Base-by-base conservation (phyloP, 2,329 filamentous ascomycete genomes). In the Trichophaea hybrida region DNA sequence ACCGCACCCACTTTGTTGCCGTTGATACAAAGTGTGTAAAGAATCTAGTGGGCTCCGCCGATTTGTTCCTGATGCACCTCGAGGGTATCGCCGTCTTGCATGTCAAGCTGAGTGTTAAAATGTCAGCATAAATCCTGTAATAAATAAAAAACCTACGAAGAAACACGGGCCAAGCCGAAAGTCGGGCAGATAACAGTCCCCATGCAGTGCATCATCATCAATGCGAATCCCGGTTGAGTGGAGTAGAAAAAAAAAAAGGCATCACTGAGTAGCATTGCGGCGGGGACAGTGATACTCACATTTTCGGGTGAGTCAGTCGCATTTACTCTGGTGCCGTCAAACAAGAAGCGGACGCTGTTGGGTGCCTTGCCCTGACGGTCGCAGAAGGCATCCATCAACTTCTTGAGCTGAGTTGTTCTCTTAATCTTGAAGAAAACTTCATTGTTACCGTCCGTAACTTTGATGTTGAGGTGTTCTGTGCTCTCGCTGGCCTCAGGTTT, bases 381-480 rank as follows among this genome's bases (percentile, higher is more conserved):
- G 74, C 93, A 98, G 73, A 97, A 98, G 17, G 93, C 93, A 63
- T 88, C 85, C 93, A 98, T 98, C 58, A 98, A 78, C 78, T 98
- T 98, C 76, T 95, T 93, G 1, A 98, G 81, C 72, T 89, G 87
- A 0, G 93, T 98, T 24, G 85, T 89, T 40, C 90, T 82, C 84
- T 98, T 98, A 77, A 98, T 98, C 79, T 98, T 98, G 79, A 98
- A 98, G 74, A 97, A 98, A 69, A 98, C 91, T 72, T 98, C 93
- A 73, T 98, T 98, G 77, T 96, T 96, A 76, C 94, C 96, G 69
- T 98, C 93, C 0, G 93, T 97, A 12, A 98, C 93, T 73, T 98
- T 98, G 76, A 98, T 97, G 76, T 98, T 98, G 4, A 98, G 78
- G 74, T 98, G 93, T 75, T 97, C 91, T 34, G 76, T 76, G 58